phyloP scores from a whole-genome alignment of 441 rosid genomes.

The Erysimum pusillum region DNA sequence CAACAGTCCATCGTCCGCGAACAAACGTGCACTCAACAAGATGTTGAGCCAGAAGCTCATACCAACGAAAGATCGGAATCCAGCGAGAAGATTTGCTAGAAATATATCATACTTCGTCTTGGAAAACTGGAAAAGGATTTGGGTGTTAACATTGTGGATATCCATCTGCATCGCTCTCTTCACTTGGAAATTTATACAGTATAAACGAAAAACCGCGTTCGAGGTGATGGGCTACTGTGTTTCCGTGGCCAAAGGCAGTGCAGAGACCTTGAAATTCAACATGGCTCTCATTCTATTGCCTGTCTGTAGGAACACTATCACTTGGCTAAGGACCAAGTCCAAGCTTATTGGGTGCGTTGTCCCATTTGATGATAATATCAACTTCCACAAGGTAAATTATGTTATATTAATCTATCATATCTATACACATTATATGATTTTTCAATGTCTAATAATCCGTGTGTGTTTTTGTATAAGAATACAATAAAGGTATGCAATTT shows the following conservation, averaged over 20 bases:
- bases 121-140: constrained; percentile 70
- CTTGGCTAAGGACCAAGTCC: constrained; percentile 73
- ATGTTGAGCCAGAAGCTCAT: constrained; percentile 73
- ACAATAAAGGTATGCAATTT: not conserved
- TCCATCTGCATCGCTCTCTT: constrained; percentile 58
- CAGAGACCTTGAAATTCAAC: constrained; percentile 67
- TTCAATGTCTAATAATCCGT: not conserved
- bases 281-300: constrained; percentile 70
- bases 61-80: constrained; percentile 71
- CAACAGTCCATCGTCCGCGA: constrained; percentile 47
- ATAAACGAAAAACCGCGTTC: constrained; percentile 54
- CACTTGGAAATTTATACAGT: constrained; percentile 71
- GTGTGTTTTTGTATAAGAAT: not conserved
- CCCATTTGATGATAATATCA: constrained; percentile 71
- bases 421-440: not conserved
- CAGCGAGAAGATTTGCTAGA: constrained; percentile 55
- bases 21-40: constrained; percentile 67
- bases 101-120: constrained; percentile 56
- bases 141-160: constrained; percentile 65
- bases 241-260: constrained; percentile 64
- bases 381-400: constrained; percentile 69
- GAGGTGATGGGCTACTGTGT: constrained; percentile 69
- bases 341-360: constrained; percentile 49
- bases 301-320: constrained; percentile 77
- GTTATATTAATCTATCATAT: not conserved